Base-by-base conservation (phyloP, 2,329 filamentous ascomycete species). In the Rutstroemia sp. region DNA sequence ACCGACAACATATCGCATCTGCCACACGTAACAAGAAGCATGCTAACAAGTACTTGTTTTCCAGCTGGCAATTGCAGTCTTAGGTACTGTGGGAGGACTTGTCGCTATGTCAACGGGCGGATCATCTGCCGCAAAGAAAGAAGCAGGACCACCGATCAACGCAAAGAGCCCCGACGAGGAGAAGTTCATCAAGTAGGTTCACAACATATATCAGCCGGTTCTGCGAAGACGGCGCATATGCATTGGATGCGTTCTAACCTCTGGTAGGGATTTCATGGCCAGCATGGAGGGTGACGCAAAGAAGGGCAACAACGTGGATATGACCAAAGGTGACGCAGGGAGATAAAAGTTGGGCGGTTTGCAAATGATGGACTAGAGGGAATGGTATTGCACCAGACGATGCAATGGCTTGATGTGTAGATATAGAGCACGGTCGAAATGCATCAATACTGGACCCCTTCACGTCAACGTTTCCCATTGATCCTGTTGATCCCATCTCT, bases 151-250 rank as follows among this genome's bases (percentile, higher is more conserved):
- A 61, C 67, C 68, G 16, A 66, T 70, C 58, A 70, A 70, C 56
- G 68, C 68, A n/a, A 50, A 58, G 54, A 69, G 67, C 54, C 63
- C 66, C 19, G 68, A 70, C 38, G 67, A 70, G 65, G 68, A 70
- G 63, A 69, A 58, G 52, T 70, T 69, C 58, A 69, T 70, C 58
- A 68, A 69, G 68, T 70, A 67, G 52, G 67, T 66, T 39, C 37
- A 12, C 4, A 16, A 8, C 14, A 19, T 7, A 23, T 4, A 52
- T 39, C 21, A 21, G 18, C 18, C 18, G 12, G 14, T n/a, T 2
- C n/a, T 10, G 34, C 23, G 34, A 23, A 39, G 30, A 5, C 16
- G 9, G 37, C 27, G 8, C 25, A 19, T 6, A 27, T 5, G 7
- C 14, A 19, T 25, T 38, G 18, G 19, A 49, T 23, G 30, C 30